Percentiles rank a stretch among this genome's conserved stretches.
These are phyloP conservation scores for Cordyceps javanica DNA, from an alignment of 2,329 filamentous ascomycete species.

Conservation along the genomic window DNA sequence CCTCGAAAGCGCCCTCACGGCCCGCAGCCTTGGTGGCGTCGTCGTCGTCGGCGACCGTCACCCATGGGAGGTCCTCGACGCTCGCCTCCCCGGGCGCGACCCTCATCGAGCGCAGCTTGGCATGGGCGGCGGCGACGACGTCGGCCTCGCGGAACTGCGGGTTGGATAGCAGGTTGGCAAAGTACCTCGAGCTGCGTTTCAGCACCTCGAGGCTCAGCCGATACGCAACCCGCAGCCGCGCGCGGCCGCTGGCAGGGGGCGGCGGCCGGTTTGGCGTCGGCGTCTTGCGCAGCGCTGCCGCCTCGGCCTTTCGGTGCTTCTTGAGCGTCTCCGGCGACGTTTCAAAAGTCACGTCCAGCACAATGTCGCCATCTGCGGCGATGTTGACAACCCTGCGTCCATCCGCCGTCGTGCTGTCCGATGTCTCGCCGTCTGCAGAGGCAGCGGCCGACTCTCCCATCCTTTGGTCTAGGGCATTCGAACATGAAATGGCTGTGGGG, in stretches of 20 bases:
- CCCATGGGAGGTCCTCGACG: constrained; percentile 50
- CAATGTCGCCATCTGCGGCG: constrained; percentile 52
- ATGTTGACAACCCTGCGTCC: constrained; percentile 42
- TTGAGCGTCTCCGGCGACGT: constrained; percentile 47
- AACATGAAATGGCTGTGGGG: background rate
- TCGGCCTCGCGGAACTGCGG: constrained; percentile 58
- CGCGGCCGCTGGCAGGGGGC: constrained; percentile 27
- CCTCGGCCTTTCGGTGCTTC: constrained; percentile 34
- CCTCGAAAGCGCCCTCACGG: constrained; percentile 57
- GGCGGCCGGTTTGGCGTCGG: constrained; percentile 20
- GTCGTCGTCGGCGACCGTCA: constrained; percentile 62
- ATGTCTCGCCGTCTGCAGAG: constrained; percentile 24
- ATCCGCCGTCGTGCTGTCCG: constrained; percentile 22
- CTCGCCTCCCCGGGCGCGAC: constrained; percentile 43
- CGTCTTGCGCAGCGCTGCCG: constrained; percentile 26
- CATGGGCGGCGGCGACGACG: constrained; percentile 45
- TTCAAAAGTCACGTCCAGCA: constrained; percentile 62
- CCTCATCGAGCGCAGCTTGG: constrained; percentile 40
- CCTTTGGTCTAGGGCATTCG: constrained; percentile 2
- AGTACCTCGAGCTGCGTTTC: constrained; percentile 61
- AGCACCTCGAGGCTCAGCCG: constrained; percentile 54
- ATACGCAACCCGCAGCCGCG: constrained; percentile 42
- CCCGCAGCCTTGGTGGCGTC: constrained; percentile 55
- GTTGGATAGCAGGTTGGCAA: constrained; percentile 59
- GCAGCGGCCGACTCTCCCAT: constrained; percentile 28